A percentile compares a stretch with the other conserved stretches of the same genome.
phyloP scores from a whole-genome alignment of 345 rosid species.

The Clarkia xantiana region DNA sequence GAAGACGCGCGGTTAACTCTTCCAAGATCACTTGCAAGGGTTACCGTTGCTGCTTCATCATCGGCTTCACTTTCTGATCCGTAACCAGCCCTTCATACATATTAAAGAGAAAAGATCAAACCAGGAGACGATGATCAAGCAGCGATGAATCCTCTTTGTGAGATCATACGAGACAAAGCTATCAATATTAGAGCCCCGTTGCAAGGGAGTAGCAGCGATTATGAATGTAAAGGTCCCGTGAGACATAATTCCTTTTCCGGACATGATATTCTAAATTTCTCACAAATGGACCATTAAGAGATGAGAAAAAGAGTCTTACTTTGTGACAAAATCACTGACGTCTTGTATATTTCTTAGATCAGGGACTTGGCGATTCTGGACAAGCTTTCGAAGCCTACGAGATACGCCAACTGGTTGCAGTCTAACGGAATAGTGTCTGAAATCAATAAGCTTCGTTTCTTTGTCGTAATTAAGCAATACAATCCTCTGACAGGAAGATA shows the following conservation, averaged over 20 bases:
- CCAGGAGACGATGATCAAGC: too few relatives aligned
- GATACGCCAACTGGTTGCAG: slow-evolving; percentile 83
- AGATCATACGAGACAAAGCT: too few relatives aligned
- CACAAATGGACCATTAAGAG: neutral
- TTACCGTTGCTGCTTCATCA: slow-evolving; percentile 88
- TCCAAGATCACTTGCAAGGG: slow-evolving; percentile 57
- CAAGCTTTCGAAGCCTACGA: slow-evolving; percentile 74
- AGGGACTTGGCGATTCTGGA: slow-evolving; percentile 76
- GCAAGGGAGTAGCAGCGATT: too few relatives aligned
- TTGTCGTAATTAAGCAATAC: slow-evolving; percentile 82
- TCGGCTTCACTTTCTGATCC: slow-evolving; percentile 97
- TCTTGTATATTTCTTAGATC: slow-evolving; percentile 82
- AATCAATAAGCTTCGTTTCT: slow-evolving; percentile 74
- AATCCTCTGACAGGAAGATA: slow-evolving; percentile 83
- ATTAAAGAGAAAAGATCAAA: neutral
- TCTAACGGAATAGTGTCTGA: slow-evolving; percentile 82
- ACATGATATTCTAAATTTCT: neutral
- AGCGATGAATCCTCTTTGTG: too few relatives aligned
- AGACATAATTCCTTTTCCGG: neutral
- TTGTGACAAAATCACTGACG: slow-evolving; percentile 81
- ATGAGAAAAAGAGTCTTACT: slow-evolving; percentile 29
- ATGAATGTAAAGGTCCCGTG: too few relatives aligned
- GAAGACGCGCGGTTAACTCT: slow-evolving; percentile 56
- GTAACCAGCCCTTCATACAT: slow-evolving; percentile 54
- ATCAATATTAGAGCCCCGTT: too few relatives aligned